Conservation (phyloP, 768 basidiomycete species). For the Trichaptum fuscoviolaceum region DNA sequence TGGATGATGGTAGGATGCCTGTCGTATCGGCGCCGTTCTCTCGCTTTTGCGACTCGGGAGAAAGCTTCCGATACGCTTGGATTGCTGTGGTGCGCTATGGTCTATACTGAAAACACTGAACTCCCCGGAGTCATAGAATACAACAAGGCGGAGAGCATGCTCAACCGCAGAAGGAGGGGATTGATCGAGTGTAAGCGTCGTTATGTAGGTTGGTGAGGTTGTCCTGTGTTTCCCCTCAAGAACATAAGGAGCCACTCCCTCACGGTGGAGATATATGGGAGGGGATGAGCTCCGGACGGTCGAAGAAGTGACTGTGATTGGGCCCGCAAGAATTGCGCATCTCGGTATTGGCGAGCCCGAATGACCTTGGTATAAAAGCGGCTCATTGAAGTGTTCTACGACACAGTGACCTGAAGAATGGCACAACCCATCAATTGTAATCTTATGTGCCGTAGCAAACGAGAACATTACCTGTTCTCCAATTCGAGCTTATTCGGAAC, state of each 20-base stretch:
- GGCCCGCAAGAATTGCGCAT: slow-evolving; percentile 53
- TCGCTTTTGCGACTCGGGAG: slow-evolving; percentile 34
- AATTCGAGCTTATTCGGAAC: slow-evolving; percentile 81
- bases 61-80: slow-evolving; percentile 41
- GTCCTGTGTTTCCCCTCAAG: slow-evolving; percentile 38
- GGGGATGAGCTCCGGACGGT: slow-evolving; percentile 29
- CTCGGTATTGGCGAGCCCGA: slow-evolving; percentile 6
- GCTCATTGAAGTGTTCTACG: slow-evolving; percentile 24
- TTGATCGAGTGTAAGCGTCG: slow-evolving; percentile 70
- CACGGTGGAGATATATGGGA: slow-evolving; percentile 32
- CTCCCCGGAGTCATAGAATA: slow-evolving; percentile 65
- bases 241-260: slow-evolving; percentile 29
- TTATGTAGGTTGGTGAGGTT: slow-evolving; percentile 38
- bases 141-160: slow-evolving; percentile 40
- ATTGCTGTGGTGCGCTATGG: slow-evolving; percentile 36
- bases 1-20: slow-evolving; percentile 74
- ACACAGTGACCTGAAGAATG: slow-evolving; percentile 54
- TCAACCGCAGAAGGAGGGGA: slow-evolving; percentile 44
- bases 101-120: slow-evolving; percentile 56
- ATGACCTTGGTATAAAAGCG: neutral
- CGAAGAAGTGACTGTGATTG: slow-evolving; percentile 54
- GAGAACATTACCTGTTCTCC: slow-evolving; percentile 59
- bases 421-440: slow-evolving; percentile 15
- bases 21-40: slow-evolving; percentile 45
- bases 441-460: slow-evolving; percentile 8